Percentiles rank a stretch among this genome's conserved stretches.
phyloP scores from a whole-genome alignment of 768 basidiomycete genomes.

The Gloeostereum incarnatum region DNA sequence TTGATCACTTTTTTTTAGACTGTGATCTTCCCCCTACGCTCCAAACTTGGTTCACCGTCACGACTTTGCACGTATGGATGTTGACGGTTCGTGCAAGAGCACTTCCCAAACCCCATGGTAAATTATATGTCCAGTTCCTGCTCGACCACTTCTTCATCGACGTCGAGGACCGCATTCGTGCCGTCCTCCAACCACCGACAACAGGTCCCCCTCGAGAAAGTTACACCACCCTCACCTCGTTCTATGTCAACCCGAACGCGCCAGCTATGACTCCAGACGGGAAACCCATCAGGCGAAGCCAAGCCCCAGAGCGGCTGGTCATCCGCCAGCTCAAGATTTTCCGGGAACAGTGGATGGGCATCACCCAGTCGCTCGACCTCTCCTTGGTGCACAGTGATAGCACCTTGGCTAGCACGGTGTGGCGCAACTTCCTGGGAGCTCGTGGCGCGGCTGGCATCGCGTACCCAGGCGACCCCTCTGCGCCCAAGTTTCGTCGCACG shows the following conservation, averaged over 20 bases:
- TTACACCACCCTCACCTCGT: constrained; percentile 35
- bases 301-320: constrained; percentile 72
- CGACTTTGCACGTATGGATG: constrained; percentile 89
- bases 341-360: constrained; percentile 86
- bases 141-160: constrained; percentile 96
- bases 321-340: constrained; percentile 86
- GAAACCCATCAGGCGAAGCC: constrained; percentile 17
- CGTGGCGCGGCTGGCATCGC: constrained; percentile 70
- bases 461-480: constrained; percentile 18
- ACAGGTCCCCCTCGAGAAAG: constrained; percentile 25
- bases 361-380: constrained; percentile 72
- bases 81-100: constrained; percentile 83
- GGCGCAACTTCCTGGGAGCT: constrained; percentile 86
- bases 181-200: constrained; percentile 56
- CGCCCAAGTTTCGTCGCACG: constrained; percentile 40
- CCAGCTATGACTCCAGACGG: constrained; percentile 12
- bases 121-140: constrained; percentile 67
- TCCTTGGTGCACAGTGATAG: constrained; percentile 67
- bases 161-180: constrained; percentile 81
- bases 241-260: constrained; percentile 39
- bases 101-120: constrained; percentile 59
- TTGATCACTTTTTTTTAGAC: constrained; percentile 29
- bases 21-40: constrained; percentile 87
- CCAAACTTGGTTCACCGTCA: constrained; percentile 94
- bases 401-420: constrained; percentile 80